Evolutionary conservation across 441 rosid genomes (phyloP), one percentile per base, ranked within the genome.

Genomic region (Arabidopsis lyrata): DNA sequence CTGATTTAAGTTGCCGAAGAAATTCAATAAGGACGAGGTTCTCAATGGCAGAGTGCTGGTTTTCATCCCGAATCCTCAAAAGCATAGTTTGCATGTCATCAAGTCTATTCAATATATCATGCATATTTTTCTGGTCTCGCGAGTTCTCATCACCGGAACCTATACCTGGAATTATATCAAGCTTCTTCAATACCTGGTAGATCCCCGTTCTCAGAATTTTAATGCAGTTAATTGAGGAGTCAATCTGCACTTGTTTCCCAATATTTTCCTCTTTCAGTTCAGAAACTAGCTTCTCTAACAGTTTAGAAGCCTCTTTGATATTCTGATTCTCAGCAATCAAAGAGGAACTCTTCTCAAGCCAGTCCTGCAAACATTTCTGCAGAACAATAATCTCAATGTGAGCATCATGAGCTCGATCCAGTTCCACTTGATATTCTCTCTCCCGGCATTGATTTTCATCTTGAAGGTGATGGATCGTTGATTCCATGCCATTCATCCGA

Each of bases 371-470:
- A 74, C 83, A 88, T 80, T 84, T 83, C 81, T 86, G 89, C 85
- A 87, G 84, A 81, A 91, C 74, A 66, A 91, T 86, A 78, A 84
- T 85, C 78, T 91, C 90, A 52, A 86, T 72, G 80, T 90, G 80
- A 63, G 88, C 83, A 82, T 59, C 80, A 63, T 86, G 72, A 66
- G 80, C 85, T 68, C 85, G 85, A 77, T 93, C 89, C 39, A 84
- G 81, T 70, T 89, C 96, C 68, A 82, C 86, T 69, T 90, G 88
- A 76, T 79, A 82, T 69, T 78, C 88, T 79, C 83, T 85, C 86
- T 82, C 87, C 78, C 76, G 69, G 85, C 79, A 73, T 47, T 66
- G 78, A 75, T 68, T 80, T 76, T 89, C 94, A 77, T 85, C 86
- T 75, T 83, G 85, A 38, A 92, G 88, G 34, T 68, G 74, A 62